Conservation (phyloP, 139 green algal species). For the Desmodesmus armatus region DNA sequence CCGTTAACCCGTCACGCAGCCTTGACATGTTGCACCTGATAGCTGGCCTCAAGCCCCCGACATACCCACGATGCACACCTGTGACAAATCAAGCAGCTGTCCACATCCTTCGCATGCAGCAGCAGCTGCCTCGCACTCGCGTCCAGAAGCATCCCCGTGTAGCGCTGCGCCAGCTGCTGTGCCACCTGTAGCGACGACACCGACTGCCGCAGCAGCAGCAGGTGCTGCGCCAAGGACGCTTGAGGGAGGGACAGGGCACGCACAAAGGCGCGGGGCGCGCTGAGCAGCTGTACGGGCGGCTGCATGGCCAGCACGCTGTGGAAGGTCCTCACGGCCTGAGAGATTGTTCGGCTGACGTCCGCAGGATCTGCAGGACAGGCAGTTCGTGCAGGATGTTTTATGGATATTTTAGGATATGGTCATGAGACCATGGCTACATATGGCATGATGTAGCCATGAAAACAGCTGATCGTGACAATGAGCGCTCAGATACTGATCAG, state of each 20-base stretch:
- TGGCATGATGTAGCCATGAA: background rate
- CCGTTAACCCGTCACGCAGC: background rate
- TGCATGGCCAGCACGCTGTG: background rate
- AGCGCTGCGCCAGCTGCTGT: constrained; percentile 5
- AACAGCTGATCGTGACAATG: background rate
- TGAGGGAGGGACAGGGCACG: constrained; percentile 19
- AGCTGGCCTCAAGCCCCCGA: background rate
- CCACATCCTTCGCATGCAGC: background rate
- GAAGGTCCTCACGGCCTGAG: background rate
- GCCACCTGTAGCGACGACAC: background rate
- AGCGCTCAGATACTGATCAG: background rate
- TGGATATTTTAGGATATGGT: background rate
- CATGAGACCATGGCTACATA: background rate
- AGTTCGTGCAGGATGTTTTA: background rate
- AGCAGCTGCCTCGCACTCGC: background rate
- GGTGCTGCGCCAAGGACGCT: background rate
- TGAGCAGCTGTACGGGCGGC: background rate
- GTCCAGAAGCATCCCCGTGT: background rate
- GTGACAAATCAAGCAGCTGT: background rate
- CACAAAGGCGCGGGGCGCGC: background rate
- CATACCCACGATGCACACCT: background rate
- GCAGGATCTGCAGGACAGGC: background rate
- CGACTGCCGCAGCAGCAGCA: background rate
- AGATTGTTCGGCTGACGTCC: constrained; percentile 19
- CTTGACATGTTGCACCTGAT: no score